Evolutionary conservation across 2,329 filamentous ascomycete genomes (phyloP), one percentile per base, ranked within the genome.

Genomic region (Exserohilum turcica): DNA sequence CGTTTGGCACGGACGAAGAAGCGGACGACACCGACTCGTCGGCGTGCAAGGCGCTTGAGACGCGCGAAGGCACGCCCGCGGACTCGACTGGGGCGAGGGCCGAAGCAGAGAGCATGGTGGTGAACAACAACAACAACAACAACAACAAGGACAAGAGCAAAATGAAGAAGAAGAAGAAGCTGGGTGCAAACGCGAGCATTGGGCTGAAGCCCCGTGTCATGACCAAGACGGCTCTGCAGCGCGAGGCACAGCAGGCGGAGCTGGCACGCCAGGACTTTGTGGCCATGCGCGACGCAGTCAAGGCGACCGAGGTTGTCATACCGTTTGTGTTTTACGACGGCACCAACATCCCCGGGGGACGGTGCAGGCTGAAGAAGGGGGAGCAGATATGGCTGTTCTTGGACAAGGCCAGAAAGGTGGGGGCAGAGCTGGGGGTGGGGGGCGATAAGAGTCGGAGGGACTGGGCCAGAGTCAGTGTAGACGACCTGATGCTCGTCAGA

Each of bases 291-390:
- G 91, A 95, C 57, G 85, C 87, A 0, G 89, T 97, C 61, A 96
- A 95, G 77, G 85, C 86, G 16, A 92, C 92, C 7, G 92, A 97
- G 68, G 90, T 99, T 48, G 82, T 89, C 13, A 88, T 99, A 28
- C 94, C 94, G 0, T 99, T 97, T 74, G 91, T 97, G 3, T 97
- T 97, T 72, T 97, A 97, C 77, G 93, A 97, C 64, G 94, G 94
- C 13, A 91, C 91, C 18, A 93, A 95, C 72, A 89, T 90, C 9
- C 90, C 92, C 0, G 91, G 92, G 13, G 92, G 93, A 1, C 84
- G 84, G 12, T 92, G 93, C 42, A 87, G 88, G 54, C 84, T 97
- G 44, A 96, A 92, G 75, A 99, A 99, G 76, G 93, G 94, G 8
- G 94, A 97, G 68, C 88, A 86, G 51, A 82, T 95, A 21, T 97